Percentiles rank a stretch among this genome's conserved stretches.
Conservation (phyloP, 1,284 basidiomycete species). For the Pseudozyma sp. region DNA sequence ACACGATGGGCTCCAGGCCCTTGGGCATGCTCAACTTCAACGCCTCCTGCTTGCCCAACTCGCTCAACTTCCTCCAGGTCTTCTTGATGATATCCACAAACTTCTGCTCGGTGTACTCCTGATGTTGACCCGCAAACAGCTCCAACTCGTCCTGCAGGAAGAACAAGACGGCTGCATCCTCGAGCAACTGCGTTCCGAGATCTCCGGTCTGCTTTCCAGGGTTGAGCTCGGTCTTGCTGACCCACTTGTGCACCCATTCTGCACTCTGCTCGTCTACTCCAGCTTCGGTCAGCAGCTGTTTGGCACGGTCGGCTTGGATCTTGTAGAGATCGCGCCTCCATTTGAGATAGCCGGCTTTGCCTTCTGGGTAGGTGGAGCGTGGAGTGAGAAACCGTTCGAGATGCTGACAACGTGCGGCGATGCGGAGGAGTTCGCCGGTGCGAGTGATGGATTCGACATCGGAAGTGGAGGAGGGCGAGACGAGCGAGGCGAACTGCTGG, state of each 20-base stretch:
- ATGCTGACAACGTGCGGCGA: conserved; percentile 66
- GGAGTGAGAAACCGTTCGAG: conserved; percentile 63
- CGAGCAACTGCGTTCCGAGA: conserved; percentile 57
- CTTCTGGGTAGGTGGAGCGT: conserved; percentile 58
- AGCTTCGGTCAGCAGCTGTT: conserved; percentile 43
- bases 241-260: conserved; percentile 58
- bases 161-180: conserved; percentile 65
- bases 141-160: conserved; percentile 62
- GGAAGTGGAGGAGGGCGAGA: conserved; percentile 27
- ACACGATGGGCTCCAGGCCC: conserved; percentile 36
- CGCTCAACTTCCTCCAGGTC: conserved; percentile 65
- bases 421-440: conserved; percentile 43
- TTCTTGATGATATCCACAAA: conserved; percentile 64
- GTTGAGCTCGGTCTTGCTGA: conserved; percentile 61
- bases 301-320: conserved; percentile 58
- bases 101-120: conserved; percentile 57
- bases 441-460: conserved; percentile 21
- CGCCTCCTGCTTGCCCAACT: conserved; percentile 54
- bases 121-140: conserved; percentile 55
- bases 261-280: conserved; percentile 43
- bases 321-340: conserved; percentile 63
- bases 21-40: conserved; percentile 65
- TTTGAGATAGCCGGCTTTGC: conserved; percentile 65
- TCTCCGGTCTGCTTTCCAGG: conserved; percentile 54
- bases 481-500: conserved; percentile 17